Percentiles rank a stretch among this genome's conserved stretches.
phyloP scores from a whole-genome alignment of 164 flowering plant genomes.

The Tetracentron sinense region DNA sequence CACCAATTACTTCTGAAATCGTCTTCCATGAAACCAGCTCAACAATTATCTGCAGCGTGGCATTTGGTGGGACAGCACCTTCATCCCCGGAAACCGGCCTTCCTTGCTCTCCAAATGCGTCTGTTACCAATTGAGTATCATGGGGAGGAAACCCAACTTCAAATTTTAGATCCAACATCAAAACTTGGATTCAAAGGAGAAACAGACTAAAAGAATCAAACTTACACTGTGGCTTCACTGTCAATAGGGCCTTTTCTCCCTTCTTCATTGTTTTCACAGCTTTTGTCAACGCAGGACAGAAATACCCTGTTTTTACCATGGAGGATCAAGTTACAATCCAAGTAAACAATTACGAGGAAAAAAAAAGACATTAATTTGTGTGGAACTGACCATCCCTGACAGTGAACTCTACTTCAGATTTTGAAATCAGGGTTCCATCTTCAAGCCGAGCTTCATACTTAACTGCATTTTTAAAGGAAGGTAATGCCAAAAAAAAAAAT shows the following conservation, averaged over 20 bases:
- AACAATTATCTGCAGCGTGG: constrained; percentile 51
- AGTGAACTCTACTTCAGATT: constrained; percentile 73
- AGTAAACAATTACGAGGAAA: too few relatives aligned
- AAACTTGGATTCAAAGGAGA: background rate
- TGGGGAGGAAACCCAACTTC: too few relatives aligned
- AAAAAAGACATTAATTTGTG: background rate
- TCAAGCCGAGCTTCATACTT: constrained; percentile 80
- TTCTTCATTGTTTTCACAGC: constrained; percentile 96
- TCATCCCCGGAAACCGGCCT: constrained; percentile 51
- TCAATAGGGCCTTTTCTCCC: constrained; percentile 72
- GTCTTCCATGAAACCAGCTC: constrained; percentile 91
- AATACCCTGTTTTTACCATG: constrained; percentile 53
- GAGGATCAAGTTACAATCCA: too few relatives aligned
- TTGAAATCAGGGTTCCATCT: constrained; percentile 70
- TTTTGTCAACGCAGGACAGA: constrained; percentile 78
- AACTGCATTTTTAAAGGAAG: constrained; percentile 53
- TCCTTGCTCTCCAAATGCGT: constrained; percentile 91
- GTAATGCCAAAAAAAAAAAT: too few relatives aligned
- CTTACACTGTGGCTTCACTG: constrained; percentile 94
- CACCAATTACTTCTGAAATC: constrained; percentile 73
- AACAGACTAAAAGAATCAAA: background rate
- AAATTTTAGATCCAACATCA: too few relatives aligned
- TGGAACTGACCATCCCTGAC: constrained; percentile 59
- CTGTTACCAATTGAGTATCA: constrained; percentile 28
- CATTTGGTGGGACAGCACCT: constrained; percentile 78